Percentiles rank a stretch among this genome's conserved stretches.
These are phyloP conservation scores for Tephrocybe sp. DNA, from an alignment of 768 basidiomycete genomes.

Conservation along the genomic window DNA sequence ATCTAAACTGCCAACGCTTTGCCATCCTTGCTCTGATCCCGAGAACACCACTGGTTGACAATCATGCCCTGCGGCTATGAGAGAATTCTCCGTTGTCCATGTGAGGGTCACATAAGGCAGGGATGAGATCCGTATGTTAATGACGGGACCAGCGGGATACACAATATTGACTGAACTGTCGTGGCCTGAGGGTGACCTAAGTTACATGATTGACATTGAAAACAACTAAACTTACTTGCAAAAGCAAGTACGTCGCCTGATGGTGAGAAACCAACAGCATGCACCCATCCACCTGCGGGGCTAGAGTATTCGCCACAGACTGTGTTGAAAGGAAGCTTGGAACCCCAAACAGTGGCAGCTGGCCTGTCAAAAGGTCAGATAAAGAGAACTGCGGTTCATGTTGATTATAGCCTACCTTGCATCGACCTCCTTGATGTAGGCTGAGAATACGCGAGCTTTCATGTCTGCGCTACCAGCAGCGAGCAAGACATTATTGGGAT, in stretches of 20 bases:
- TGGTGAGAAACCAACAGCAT: constrained; percentile 93
- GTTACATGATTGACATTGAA: background rate
- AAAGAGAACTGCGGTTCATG: background rate
- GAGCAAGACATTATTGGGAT: constrained; percentile 96
- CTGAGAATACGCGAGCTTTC: constrained; percentile 97
- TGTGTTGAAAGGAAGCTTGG: constrained; percentile 96
- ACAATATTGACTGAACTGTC: constrained; percentile 93
- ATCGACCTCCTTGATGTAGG: constrained; percentile 98
- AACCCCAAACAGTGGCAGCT: constrained; percentile 91
- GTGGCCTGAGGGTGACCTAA: constrained; percentile 57
- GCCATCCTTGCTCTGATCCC: constrained; percentile 78
- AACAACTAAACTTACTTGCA: constrained; percentile 61
- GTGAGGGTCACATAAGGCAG: constrained; percentile 83
- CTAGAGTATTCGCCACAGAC: constrained; percentile 92
- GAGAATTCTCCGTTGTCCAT: constrained; percentile 78
- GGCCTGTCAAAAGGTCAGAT: constrained; percentile 51
- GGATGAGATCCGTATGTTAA: constrained; percentile 71
- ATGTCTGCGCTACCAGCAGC: constrained; percentile 97
- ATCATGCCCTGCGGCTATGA: constrained; percentile 96
- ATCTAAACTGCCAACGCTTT: constrained; percentile 77
- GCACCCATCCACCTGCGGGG: constrained; percentile 95
- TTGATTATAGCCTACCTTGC: constrained; percentile 55
- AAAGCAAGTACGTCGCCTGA: constrained; percentile 94
- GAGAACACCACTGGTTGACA: constrained; percentile 91
- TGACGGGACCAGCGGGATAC: constrained; percentile 80